phyloP scores from a whole-genome alignment of 1,139 yeast species.

The Nakaseomyces bracarensis region DNA sequence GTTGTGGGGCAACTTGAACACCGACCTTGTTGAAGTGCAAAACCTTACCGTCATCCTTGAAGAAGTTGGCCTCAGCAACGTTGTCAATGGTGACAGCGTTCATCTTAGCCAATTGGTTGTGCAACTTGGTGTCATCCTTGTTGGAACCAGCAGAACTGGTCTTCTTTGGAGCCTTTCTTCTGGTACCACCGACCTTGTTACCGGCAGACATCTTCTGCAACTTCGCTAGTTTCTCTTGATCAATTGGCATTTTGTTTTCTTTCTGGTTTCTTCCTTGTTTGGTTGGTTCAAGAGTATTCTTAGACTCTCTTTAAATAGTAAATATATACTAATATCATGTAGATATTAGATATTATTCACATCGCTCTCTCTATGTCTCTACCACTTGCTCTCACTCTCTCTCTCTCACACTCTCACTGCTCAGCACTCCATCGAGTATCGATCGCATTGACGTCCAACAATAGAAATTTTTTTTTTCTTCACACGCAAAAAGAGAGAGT shows the following conservation, averaged over 20 bases:
- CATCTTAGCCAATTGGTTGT: slow-evolving; percentile 81
- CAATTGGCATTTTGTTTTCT: slow-evolving; percentile 56
- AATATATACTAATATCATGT: no score
- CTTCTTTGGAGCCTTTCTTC: slow-evolving; percentile 71
- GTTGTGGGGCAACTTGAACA: slow-evolving; percentile 85
- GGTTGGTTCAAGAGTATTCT: no score
- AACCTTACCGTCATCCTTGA: slow-evolving; percentile 93
- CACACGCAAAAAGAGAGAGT: no score
- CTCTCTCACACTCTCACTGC: not conserved
- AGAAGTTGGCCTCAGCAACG: slow-evolving; percentile 95
- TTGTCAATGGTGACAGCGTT: slow-evolving; percentile 83
- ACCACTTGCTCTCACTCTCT: not conserved
- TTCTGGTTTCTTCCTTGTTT: not conserved
- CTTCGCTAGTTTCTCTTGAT: slow-evolving; percentile 81
- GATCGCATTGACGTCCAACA: slow-evolving; percentile 5
- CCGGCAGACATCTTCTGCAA: slow-evolving; percentile 62
- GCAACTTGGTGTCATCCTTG: slow-evolving; percentile 82
- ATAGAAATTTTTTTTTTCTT: not conserved
- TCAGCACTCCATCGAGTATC: not conserved
- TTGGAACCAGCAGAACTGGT: slow-evolving; percentile 32
- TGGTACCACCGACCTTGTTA: slow-evolving; percentile 82
- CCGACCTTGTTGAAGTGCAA: slow-evolving; percentile 92
- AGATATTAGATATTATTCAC: no score
- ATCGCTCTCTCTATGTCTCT: no score
- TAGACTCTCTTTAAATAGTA: no score